Conservation (phyloP, 2,329 filamentous ascomycete genomes). For the Aureobasidium sp. region DNA sequence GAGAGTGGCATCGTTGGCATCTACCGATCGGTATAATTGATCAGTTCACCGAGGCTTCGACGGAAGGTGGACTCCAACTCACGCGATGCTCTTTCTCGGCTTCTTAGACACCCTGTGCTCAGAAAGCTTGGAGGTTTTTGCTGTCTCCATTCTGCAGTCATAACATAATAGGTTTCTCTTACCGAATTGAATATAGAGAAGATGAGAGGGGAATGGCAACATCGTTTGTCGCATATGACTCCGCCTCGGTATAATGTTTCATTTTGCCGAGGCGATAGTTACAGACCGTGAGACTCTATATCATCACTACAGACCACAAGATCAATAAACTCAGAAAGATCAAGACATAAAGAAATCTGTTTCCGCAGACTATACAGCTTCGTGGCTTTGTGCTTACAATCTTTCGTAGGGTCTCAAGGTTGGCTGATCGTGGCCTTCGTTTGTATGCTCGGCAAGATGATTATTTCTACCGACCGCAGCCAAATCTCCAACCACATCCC, state of each 20-base stretch:
- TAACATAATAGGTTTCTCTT: too few relatives aligned
- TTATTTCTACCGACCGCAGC: neutral
- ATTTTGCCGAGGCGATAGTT: neutral
- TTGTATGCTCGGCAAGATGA: neutral
- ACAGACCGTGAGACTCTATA: too few relatives aligned
- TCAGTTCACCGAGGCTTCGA: neutral
- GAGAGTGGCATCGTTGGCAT: slow-evolving; percentile 15
- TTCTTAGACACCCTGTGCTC: neutral
- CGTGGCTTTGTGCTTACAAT: neutral
- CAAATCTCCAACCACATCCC: neutral
- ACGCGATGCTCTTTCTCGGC: slow-evolving; percentile 11
- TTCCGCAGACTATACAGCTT: neutral
- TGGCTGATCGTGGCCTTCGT: neutral
- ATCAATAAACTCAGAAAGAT: neutral
- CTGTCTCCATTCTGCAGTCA: neutral
- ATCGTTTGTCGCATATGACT: neutral
- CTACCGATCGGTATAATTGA: neutral
- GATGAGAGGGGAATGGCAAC: neutral
- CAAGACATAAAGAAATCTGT: neutral
- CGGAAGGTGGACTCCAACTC: neutral
- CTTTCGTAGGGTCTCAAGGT: neutral
- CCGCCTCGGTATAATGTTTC: neutral
- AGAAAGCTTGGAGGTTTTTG: neutral
- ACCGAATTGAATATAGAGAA: neutral
- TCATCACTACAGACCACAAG: neutral